A percentile compares a stretch with the other conserved stretches of the same genome.
phyloP scores from a whole-genome alignment of 495 filamentous ascomycete genomes.

The Lasiosphaeria ovina region DNA sequence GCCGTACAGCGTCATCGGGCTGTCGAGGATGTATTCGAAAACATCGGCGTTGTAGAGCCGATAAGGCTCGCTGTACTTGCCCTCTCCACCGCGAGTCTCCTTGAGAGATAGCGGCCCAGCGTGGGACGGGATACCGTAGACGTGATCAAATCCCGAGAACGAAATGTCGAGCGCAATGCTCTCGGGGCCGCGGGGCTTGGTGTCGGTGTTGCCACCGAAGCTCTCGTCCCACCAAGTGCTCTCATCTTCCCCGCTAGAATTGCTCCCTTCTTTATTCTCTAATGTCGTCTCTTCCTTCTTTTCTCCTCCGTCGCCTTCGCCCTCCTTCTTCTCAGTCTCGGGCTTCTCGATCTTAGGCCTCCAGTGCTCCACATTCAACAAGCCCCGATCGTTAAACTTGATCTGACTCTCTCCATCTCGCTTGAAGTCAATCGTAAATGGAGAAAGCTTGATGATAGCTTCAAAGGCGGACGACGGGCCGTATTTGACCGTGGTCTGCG shows the following conservation, averaged over 20 bases:
- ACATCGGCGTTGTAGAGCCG: slow-evolving; percentile 94
- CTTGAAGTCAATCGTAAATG: slow-evolving; percentile 82
- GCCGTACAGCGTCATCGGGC: slow-evolving; percentile 98
- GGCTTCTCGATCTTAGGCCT: slow-evolving; percentile 75
- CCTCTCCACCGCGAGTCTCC: slow-evolving; percentile 82
- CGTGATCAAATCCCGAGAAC: slow-evolving; percentile 87
- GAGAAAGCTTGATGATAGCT: slow-evolving; percentile 75
- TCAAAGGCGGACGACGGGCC: slow-evolving; percentile 73
- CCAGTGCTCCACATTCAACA: slow-evolving; percentile 96
- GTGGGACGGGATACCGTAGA: slow-evolving; percentile 94
- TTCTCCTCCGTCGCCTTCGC: slow-evolving; percentile 34
- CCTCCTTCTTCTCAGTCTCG: slow-evolving; percentile 51
- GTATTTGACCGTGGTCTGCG: slow-evolving; percentile 73
- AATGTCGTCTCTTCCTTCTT: slow-evolving; percentile 42
- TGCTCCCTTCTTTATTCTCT: slow-evolving; percentile 30
- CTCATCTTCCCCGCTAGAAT: slow-evolving; percentile 58
- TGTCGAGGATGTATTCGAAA: slow-evolving; percentile 95
- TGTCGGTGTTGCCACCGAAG: slow-evolving; percentile 91
- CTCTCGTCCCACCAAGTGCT: slow-evolving; percentile 96
- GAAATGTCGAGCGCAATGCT: slow-evolving; percentile 86
- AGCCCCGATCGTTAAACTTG: slow-evolving; percentile 79
- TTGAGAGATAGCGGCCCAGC: slow-evolving; percentile 83
- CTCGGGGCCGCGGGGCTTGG: slow-evolving; percentile 86
- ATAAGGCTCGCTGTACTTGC: slow-evolving; percentile 88
- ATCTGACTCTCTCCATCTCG: slow-evolving; percentile 79